Percentiles rank a stretch among this genome's conserved stretches.
Conservation (phyloP, 306 rosid species). For the Glycine soja region DNA sequence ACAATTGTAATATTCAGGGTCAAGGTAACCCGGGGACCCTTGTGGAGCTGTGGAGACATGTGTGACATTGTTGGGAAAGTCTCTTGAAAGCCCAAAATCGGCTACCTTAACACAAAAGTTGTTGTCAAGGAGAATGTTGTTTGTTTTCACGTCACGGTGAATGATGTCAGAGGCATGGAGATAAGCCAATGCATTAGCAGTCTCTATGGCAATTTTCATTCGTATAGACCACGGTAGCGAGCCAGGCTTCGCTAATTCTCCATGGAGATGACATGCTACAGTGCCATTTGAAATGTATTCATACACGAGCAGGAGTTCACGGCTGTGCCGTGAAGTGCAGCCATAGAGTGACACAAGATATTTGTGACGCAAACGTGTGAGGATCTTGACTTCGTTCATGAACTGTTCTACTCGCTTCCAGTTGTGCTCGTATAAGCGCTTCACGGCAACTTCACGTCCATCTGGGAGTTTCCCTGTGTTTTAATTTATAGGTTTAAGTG, state of each 20-base stretch:
- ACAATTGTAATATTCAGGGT: conserved; percentile 71
- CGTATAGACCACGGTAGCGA: neutral
- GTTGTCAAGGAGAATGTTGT: no score
- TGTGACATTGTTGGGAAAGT: conserved; percentile 64
- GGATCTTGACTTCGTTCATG: conserved; percentile 69
- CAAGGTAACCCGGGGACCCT: conserved; percentile 74
- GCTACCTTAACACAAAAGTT: conserved; percentile 65
- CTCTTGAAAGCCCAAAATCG: conserved; percentile 71
- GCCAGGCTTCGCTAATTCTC: no score
- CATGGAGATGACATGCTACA: conserved; percentile 61
- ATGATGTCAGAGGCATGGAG: conserved; percentile 75
- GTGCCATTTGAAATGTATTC: conserved; percentile 74
- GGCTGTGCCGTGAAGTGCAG: conserved; percentile 62
- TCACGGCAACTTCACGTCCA: conserved; percentile 78
- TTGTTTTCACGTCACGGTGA: conserved; percentile 75
- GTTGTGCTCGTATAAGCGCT: conserved; percentile 60
- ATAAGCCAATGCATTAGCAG: conserved; percentile 67
- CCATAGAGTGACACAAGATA: conserved; percentile 74
- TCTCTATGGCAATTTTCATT: conserved; percentile 66
- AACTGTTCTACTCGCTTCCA: conserved; percentile 62
- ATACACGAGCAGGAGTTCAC: conserved; percentile 68
- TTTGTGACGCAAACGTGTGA: conserved; percentile 62
- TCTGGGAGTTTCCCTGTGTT: conserved; percentile 65
- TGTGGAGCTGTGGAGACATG: conserved; percentile 77
- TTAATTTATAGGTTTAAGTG: neutral